Evolutionary conservation across 176 grass and related monocot species (phyloP), one percentile per base, ranked within the genome.

Genomic region (Cocos nucifera): DNA sequence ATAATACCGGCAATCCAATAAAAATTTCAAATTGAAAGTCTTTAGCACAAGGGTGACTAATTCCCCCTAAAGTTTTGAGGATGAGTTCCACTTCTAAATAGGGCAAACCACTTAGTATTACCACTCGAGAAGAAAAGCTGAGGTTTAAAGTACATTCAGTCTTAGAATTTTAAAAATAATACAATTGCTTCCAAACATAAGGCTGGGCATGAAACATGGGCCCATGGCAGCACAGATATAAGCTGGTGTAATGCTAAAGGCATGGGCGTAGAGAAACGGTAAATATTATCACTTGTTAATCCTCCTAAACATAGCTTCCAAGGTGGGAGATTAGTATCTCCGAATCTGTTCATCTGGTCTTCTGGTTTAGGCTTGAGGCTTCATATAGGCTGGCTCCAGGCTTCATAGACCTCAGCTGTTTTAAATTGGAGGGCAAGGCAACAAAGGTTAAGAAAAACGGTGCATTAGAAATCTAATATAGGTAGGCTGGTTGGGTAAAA

Each of bases 321-420:
- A 12, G 8, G 35, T 54, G 24, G 52, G 65, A 63, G 52, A 54
- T 20, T 35, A 39, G n/a, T 35, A 22, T 68, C 51, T 68, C 65
- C 22, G 27, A 39, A n/a, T 56, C 53, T 54, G 50, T 44, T 68
- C 51, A 39, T 68, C 65, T 56, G 65, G 26, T 68, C 65, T 54
- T 68, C 65, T 39, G 65, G 65, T 68, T 68, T 68, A 68, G 65
- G 65, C 65, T 68, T 23, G 52, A 68, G 65, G 65, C 65, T 68
- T 68, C 65, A 56, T 39, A 68, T 68, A 56, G 65, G 65, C 24
- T 56, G 65, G 25, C 65, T 68, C 65, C 65, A 68, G 65, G 65
- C 65, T 68, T 68, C 65, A 55, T 52, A 67, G 26, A 56, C 63
- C 63, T 53, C 51, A 68, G 52, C 65, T 56, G 65, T 68, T 54